Conservation (phyloP, 2,329 filamentous ascomycete genomes). For the Fusarium albosuccineum region DNA sequence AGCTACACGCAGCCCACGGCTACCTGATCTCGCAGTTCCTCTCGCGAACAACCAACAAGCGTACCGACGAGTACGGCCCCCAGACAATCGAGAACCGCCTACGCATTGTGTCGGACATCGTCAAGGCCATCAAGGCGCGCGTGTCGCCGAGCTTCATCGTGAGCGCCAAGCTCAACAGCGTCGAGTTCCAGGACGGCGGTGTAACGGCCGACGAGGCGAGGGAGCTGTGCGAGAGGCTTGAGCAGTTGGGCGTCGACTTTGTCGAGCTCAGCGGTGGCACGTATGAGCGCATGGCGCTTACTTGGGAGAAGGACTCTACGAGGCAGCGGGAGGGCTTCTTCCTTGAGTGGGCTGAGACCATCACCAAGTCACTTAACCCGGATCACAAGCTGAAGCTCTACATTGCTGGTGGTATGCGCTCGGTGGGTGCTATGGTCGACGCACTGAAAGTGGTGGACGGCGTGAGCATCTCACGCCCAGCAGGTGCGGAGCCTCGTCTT, state of each 20-base stretch:
- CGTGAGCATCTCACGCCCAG: constrained; percentile 63
- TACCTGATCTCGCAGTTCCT: constrained; percentile 68
- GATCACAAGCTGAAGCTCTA: constrained; percentile 65
- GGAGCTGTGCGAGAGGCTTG: constrained; percentile 60
- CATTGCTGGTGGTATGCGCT: constrained; percentile 69
- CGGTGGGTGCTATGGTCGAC: constrained; percentile 68
- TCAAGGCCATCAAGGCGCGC: constrained; percentile 49
- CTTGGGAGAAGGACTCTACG: constrained; percentile 66
- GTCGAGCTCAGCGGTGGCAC: constrained; percentile 72
- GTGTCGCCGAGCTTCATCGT: constrained; percentile 56
- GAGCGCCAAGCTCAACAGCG: constrained; percentile 68
- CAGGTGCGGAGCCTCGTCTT: constrained; percentile 50
- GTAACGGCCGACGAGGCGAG: constrained; percentile 64
- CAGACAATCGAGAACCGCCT: constrained; percentile 58
- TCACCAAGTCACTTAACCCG: constrained; percentile 53
- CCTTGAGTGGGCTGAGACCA: constrained; percentile 68
- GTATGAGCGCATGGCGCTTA: constrained; percentile 65
- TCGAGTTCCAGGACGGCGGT: constrained; percentile 67
- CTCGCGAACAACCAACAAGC: constrained; percentile 61
- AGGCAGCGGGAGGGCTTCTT: constrained; percentile 70
- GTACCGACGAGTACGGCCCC: constrained; percentile 65
- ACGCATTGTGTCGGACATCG: constrained; percentile 60
- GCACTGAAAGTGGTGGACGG: constrained; percentile 70
- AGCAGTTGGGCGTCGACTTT: constrained; percentile 65
- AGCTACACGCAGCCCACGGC: constrained; percentile 67